Evolutionary conservation across 768 basidiomycete species (phyloP), one percentile per base, ranked within the genome.

Genomic region (Tricholoma furcatifolium): DNA sequence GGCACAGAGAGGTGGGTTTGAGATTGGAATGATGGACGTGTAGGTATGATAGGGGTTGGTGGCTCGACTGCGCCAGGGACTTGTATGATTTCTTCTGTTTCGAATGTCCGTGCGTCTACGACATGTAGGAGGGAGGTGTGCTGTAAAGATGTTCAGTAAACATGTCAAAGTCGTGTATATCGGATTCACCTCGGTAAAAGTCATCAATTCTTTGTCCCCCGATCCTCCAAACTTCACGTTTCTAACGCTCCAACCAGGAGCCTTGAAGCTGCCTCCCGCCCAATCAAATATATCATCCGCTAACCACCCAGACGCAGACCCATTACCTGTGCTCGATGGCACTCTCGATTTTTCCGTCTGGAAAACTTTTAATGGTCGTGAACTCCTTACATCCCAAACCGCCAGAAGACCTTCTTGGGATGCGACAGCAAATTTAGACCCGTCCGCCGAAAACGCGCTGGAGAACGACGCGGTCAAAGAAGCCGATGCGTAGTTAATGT

Each of bases 101-200:
- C 85, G 60, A 95, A 95, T 0, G 91, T 94, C 41, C 84, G 78
- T 3, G 93, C 91, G 62, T 97, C 94, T 44, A 96, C 74, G 51
- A 95, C 75, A 62, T 97, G 94, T 7, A 96, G 66, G 34, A 88
- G 68, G 27, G 81, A 86, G 2, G 90, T 89, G 65, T 96, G 93
- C 90, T 94, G 59, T 18, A 10, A 15, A 43, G 17, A 18, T 15
- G 27, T 55, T 67, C 20, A 60, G 45, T 10, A 44, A 53, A 50
- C 15, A 51, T 39, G 3, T 18, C 31, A 24, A 44, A 42, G 18
- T 9, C 15, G 9, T 36, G 40, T 21, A 24, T 47, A 32, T 38
- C 34, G 23, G 49, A 57, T 81, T 50, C 56, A 93, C 92, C 83
- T 95, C 93, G 14, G 93, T 92, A 69, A 94, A 97, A 0, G 83